phyloP scores from a whole-genome alignment of 148 eudicot species.

The Camellia sinensis region DNA sequence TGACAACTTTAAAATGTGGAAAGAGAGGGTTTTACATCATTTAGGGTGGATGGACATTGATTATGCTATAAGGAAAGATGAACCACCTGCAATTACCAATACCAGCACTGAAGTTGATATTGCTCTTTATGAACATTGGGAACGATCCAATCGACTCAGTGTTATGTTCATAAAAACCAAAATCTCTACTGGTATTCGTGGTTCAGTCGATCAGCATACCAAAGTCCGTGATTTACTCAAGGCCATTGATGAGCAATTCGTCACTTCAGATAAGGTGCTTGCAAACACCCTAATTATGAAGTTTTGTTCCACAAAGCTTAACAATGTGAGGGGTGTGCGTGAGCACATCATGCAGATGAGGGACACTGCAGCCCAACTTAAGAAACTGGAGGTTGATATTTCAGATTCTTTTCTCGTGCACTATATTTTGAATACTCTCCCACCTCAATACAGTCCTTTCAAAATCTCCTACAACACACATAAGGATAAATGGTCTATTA shows the following conservation, averaged over 20 bases:
- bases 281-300: background rate
- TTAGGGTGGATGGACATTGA: no score
- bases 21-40: no score
- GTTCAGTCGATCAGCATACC: constrained; percentile 6
- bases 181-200: constrained; percentile 3
- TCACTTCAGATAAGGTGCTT: constrained; percentile 3
- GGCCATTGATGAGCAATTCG: constrained; percentile 15
- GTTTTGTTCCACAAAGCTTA: background rate
- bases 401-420: background rate
- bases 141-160: constrained; percentile 12
- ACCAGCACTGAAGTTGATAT: background rate
- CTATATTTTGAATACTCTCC: background rate
- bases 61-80: no score
- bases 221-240: constrained; percentile 11
- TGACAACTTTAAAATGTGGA: no score
- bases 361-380: no score
- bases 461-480: constrained; percentile 15
- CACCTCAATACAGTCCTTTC: background rate
- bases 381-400: no score
- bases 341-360: background rate
- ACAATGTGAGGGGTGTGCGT: background rate
- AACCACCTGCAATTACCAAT: background rate
- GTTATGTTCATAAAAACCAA: constrained; percentile 9
- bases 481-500: constrained; percentile 15
- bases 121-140: constrained; percentile 10